Base-by-base conservation (phyloP, 345 rosid genomes). In the Turritis glabra region DNA sequence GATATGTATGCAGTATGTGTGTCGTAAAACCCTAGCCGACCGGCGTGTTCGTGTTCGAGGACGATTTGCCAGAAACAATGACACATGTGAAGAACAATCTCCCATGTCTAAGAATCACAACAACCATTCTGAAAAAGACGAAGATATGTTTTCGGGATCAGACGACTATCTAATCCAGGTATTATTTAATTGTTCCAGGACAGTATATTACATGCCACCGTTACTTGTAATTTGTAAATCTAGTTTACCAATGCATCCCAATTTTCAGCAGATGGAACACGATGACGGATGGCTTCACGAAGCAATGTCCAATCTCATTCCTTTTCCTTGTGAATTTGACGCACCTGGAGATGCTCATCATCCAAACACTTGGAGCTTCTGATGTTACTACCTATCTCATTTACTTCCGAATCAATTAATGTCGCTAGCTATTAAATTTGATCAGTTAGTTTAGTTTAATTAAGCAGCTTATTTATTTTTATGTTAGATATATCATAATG, bases 21-120 rank as follows among this genome's bases (percentile, higher is more conserved):
- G 98, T 59, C 96, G 96, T 15, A 90, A 93, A 85, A 86, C 96
- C 81, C 84, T 93, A 59, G 98, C 98, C 10, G 97, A 93, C 72
- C 72, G 97, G 43, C 83, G 98, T 58, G 93, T 90, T 62, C 86
- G 98, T 47, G 85, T 93, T n/a, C 88, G 97, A 0, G 97, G 98
- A 21, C 81, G 98, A 79, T 93, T 93, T 73, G 98, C 97, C 0
- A 81, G 92, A 79, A 93, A 93, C 80, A 85, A 40, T 62, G 93
- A 87, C 62, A 57, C 73, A 4, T 66, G 82, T 69, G 93, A 89
- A 63, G 89, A 85, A 37, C 91, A 87, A 64, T 78, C 70, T 47
- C 67, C 54, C 18, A 64, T 64, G 52, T 82, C 76, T 71, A 85
- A 82, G 60, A 82, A 71, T 25, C 67, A 76, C n/a, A 76, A 72